phyloP scores from a whole-genome alignment of 495 filamentous ascomycete genomes.

The Beverwykella pulmonaria region DNA sequence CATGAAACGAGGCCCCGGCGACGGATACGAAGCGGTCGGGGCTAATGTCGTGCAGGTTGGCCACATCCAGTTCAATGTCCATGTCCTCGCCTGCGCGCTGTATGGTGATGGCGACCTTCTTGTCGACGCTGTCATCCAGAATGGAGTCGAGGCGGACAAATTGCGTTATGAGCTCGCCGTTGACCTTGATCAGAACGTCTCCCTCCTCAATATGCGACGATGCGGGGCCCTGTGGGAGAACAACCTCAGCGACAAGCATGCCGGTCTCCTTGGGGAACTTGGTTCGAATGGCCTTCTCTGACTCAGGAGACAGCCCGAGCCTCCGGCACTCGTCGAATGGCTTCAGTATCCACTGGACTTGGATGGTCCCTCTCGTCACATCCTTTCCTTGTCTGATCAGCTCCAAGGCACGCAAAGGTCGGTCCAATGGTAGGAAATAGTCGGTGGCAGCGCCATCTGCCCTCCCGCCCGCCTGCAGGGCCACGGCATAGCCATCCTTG shows the following conservation, averaged over 20 bases:
- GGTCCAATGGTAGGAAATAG: conserved; percentile 93
- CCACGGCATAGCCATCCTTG: conserved; percentile 88
- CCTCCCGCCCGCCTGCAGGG: conserved; percentile 91
- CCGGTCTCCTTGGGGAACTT: conserved; percentile 90
- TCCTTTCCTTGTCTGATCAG: conserved; percentile 76
- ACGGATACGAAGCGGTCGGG: conserved; percentile 95
- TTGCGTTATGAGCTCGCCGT: conserved; percentile 90
- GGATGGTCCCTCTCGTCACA: conserved; percentile 90
- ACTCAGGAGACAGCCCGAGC: conserved; percentile 79
- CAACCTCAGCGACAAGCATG: conserved; percentile 94
- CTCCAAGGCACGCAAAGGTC: conserved; percentile 80
- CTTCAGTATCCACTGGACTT: conserved; percentile 95
- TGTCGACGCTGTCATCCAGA: conserved; percentile 82
- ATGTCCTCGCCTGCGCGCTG: conserved; percentile 87
- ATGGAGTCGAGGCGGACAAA: conserved; percentile 94
- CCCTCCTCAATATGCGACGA: conserved; percentile 86
- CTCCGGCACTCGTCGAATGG: conserved; percentile 97
- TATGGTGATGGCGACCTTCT: conserved; percentile 71
- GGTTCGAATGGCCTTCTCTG: conserved; percentile 80
- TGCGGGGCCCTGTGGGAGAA: conserved; percentile 87
- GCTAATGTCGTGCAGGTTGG: conserved; percentile 90
- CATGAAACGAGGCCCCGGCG: conserved; percentile 89
- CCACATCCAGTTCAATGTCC: conserved; percentile 81
- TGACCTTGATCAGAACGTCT: conserved; percentile 93
- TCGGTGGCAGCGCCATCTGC: conserved; percentile 95